Evolutionary conservation across 495 filamentous ascomycete genomes (phyloP).

Genomic region (Eremomyces bilateralis): DNA sequence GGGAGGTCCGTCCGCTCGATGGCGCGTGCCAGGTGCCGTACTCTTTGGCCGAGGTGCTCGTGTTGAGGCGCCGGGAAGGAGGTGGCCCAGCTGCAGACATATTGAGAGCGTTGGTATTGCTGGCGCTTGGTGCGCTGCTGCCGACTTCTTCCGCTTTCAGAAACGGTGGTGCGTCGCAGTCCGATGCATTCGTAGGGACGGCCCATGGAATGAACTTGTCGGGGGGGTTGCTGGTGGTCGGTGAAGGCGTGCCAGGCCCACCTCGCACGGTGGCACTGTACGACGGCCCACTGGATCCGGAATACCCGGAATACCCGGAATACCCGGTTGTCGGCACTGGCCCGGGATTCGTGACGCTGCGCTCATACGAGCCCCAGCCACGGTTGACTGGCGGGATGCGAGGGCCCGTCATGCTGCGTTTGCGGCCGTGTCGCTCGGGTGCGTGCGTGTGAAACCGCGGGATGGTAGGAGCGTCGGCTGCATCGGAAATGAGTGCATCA

Average conservation of each 20-base stretch:
- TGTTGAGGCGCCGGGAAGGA: background rate
- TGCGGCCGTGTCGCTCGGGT: constrained; percentile 39
- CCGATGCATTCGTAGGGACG: background rate
- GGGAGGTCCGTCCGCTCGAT: no score
- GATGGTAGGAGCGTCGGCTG: constrained; percentile 59
- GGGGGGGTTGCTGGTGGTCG: constrained; percentile 14
- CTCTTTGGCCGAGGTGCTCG: constrained; percentile 5
- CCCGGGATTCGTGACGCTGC: no score
- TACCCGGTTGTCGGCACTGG: constrained; percentile 28
- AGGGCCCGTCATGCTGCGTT: constrained; percentile 66
- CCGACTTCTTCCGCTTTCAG: no score
- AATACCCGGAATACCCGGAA: constrained; percentile 14
- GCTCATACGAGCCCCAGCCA: no score
- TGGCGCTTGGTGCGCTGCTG: no score
- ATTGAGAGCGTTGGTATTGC: no score
- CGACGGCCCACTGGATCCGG: no score
- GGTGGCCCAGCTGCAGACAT: no score
- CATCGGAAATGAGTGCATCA: constrained; percentile 9
- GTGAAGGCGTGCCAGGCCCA: constrained; percentile 8
- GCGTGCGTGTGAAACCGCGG: constrained; percentile 39
- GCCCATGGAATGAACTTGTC: constrained; percentile 4
- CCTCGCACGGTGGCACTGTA: no score
- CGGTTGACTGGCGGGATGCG: constrained; percentile 39
- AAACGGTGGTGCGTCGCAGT: background rate
- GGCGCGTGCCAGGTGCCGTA: background rate